Conservation (phyloP, 1,284 basidiomycete species). For the Cutaneotrichosporon mucoides region DNA sequence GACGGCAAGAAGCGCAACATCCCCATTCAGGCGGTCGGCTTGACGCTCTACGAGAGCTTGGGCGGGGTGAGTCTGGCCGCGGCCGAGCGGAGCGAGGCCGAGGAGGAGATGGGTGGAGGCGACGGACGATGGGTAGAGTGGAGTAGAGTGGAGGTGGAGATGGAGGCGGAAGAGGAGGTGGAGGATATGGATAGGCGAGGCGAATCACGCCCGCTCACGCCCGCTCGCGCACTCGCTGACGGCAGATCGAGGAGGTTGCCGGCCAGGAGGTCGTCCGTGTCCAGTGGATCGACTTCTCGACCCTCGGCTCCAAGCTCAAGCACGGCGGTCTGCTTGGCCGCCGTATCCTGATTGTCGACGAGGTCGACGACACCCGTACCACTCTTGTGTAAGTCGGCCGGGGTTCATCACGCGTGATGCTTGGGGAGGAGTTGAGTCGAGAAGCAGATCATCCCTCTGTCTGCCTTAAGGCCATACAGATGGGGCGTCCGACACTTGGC, state of each 20-base stretch:
- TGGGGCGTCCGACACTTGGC: too few species aligned
- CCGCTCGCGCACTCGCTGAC: slow-evolving; percentile 7
- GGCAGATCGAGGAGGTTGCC: slow-evolving; percentile 63
- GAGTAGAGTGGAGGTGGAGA: too few species aligned
- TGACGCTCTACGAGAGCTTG: slow-evolving; percentile 84
- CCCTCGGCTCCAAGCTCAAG: slow-evolving; percentile 49
- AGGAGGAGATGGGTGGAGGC: background rate
- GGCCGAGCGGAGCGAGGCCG: background rate
- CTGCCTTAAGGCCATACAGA: too few species aligned
- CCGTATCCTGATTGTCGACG: slow-evolving; percentile 80
- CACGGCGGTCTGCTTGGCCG: slow-evolving; percentile 64
- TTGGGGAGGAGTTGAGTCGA: too few species aligned
- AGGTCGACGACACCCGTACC: slow-evolving; percentile 89
- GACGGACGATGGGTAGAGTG: too few species aligned
- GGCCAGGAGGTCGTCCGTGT: slow-evolving; percentile 82
- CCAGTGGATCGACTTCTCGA: slow-evolving; percentile 66
- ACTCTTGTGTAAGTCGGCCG: slow-evolving; percentile 91
- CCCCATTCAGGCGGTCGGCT: slow-evolving; percentile 83
- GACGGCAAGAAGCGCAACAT: slow-evolving; percentile 66
- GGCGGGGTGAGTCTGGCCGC: slow-evolving; percentile 53
- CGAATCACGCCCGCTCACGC: too few species aligned
- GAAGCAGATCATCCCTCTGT: too few species aligned
- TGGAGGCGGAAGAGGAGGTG: too few species aligned
- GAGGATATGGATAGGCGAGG: too few species aligned
- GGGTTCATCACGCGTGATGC: too few species aligned